A percentile compares a stretch with the other conserved stretches of the same genome.
Evolutionary conservation across 805 yeast species (phyloP).

Genomic region (Barnettozyma pratensis): DNA sequence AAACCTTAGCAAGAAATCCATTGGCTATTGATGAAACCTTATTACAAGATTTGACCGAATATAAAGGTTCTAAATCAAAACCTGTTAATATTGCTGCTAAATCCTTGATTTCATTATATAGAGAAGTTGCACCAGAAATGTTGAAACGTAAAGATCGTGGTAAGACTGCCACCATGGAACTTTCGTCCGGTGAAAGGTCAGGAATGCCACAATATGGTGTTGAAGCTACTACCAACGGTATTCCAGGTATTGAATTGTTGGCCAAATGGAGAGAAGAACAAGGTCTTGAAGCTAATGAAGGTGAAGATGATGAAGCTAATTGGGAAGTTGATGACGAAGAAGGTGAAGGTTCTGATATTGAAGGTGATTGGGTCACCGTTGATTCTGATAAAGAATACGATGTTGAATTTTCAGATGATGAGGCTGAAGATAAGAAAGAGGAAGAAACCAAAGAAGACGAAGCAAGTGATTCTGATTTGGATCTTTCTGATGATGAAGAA

Average conservation of each 20-base stretch:
- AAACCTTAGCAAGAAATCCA: conserved; percentile 89
- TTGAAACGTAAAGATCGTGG: conserved; percentile 87
- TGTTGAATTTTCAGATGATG: conserved; percentile 46
- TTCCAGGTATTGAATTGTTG: conserved; percentile 88
- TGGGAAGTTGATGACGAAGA: conserved; percentile 50
- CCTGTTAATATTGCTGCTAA: conserved; percentile 94
- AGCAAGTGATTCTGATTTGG: conserved; percentile 46
- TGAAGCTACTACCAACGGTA: conserved; percentile 60
- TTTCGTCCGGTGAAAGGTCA: conserved; percentile 56
- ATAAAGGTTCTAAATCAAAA: conserved; percentile 90
- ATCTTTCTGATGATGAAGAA: conserved; percentile 28
- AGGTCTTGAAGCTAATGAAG: conserved; percentile 50
- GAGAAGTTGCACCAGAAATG: conserved; percentile 98
- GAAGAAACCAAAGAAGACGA: conserved; percentile 36
- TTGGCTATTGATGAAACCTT: conserved; percentile 85
- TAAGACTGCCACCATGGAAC: conserved; percentile 78
- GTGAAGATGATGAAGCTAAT: conserved; percentile 56
- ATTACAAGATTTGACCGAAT: conserved; percentile 83
- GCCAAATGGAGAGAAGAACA: conserved; percentile 75
- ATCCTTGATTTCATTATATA: conserved; percentile 73
- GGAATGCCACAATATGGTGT: conserved; percentile 67
- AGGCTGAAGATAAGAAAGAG: conserved; percentile 31
- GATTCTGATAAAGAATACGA: conserved; percentile 77
- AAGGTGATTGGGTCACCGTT: conserved; percentile 89
- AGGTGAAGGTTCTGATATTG: conserved; percentile 53